These are phyloP conservation scores for slime mould (Dictyostelium discoideum) DNA, from an alignment of 78 protist genomes.

Conservation along the genomic window dicty_2.7 NC_007091.3:3575501-3576000, in stretches of 20 bases:
- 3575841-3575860: slow-evolving; percentile 94
- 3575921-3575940: slow-evolving; percentile 95
- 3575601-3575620: slow-evolving; percentile 92
- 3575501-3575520: slow-evolving; percentile 39
- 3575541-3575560: not conserved
- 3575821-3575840: slow-evolving; percentile 31
- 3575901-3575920: slow-evolving; percentile 91
- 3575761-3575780: slow-evolving; percentile 95
- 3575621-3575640: slow-evolving; percentile 80
- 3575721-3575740: not conserved
- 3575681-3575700: slow-evolving; percentile 94
- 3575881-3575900: slow-evolving; percentile 80
- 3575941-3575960: slow-evolving; percentile 93
- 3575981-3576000: slow-evolving; percentile 20
- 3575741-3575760: slow-evolving; percentile 92
- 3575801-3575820: slow-evolving; percentile 70
- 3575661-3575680: slow-evolving; percentile 92
- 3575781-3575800: slow-evolving; percentile 94
- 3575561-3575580: slow-evolving; percentile 56
- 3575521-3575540: slow-evolving; percentile 33
- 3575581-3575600: slow-evolving; percentile 92
- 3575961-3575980: slow-evolving; percentile 74
- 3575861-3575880: slow-evolving; percentile 86
- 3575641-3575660: slow-evolving; percentile 79
- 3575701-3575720: slow-evolving; percentile 82